Base-by-base conservation (phyloP, 495 filamentous ascomycete genomes). In the Barbatosphaeria neglecta region DNA sequence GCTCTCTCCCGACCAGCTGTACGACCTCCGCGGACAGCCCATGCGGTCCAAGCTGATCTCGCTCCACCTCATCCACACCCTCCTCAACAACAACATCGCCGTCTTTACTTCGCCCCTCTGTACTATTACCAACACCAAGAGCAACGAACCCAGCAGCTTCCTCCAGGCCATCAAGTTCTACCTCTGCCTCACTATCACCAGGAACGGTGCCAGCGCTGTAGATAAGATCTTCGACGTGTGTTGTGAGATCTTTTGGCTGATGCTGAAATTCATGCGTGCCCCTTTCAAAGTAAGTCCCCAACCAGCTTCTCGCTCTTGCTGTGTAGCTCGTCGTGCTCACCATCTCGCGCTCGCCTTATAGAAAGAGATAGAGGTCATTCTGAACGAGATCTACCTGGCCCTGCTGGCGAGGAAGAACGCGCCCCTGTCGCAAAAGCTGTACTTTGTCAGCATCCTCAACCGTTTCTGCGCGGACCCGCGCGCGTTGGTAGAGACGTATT, bases 41-140 rank as follows among this genome's bases (percentile, higher is more conserved):
- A 97, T 99, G 93, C 80, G 93, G 37, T 95, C 90, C 17, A 99
- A 99, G 63, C 68, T 99, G 24, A 78, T 99, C 48, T 95, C 92
- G 7, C 75, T 99, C 16, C 88, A 96, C 57, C 79, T 97, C 37
- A 87, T 97, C 44, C 89, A 95, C 60, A 93, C 86, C 27, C 80
- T 94, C 44, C 77, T 99, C 41, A 89, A 95, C 62, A 95, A 94
- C 64, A 82, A 97, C 57, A 82, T 86, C 52, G 57, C 75, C 24
- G 82, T 92, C 19, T 95, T 99, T 60, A 84, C 84, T 15, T 94
- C 87, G 39, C 89, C 92, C 2, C 69, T 87, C 28, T 85, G 87
- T 57, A 92, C 86, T 22, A 95, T 99, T 57, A 82, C 77, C 53
- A 90, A 88, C 60, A 87, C 84, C 33, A 86, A 79, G 60, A 86